Evolutionary conservation across 805 yeast species (phyloP).

Genomic region (Pichia heedii): DNA sequence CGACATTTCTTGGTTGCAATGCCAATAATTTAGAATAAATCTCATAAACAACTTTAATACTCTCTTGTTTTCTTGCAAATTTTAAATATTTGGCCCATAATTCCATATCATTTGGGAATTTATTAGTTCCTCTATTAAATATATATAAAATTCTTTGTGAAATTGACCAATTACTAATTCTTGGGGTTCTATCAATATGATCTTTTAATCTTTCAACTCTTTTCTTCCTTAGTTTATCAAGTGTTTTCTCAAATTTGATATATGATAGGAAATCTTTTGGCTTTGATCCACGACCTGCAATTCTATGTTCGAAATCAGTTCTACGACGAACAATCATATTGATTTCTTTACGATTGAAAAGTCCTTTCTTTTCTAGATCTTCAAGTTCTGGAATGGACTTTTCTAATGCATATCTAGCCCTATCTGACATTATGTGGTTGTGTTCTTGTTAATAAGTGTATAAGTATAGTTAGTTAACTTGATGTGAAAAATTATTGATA

Average conservation of each 20-base stretch:
- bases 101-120: conserved; percentile 66
- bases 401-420: conserved; percentile 45
- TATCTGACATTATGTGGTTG: conserved; percentile 25
- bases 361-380: conserved; percentile 71
- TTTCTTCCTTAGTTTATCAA: conserved; percentile 70
- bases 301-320: conserved; percentile 90
- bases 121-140: conserved; percentile 71
- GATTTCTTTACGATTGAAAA: conserved; percentile 77
- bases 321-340: conserved; percentile 81
- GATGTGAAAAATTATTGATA: too few species aligned
- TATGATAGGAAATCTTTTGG: conserved; percentile 72
- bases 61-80: conserved; percentile 57
- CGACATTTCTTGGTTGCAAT: conserved; percentile 83
- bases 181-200: conserved; percentile 49
- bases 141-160: conserved; percentile 72
- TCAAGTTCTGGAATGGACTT: conserved; percentile 86
- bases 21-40: conserved; percentile 71
- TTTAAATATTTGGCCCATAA: conserved; percentile 74
- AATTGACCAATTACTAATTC: conserved; percentile 83
- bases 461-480: too few species aligned
- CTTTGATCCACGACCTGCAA: conserved; percentile 73
- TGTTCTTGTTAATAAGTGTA: neutral
- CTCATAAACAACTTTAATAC: conserved; percentile 63
- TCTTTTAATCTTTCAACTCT: conserved; percentile 54
- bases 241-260: conserved; percentile 67